phyloP scores from a whole-genome alignment of 805 yeast genomes.

The Ascoidea rubescens region DNA sequence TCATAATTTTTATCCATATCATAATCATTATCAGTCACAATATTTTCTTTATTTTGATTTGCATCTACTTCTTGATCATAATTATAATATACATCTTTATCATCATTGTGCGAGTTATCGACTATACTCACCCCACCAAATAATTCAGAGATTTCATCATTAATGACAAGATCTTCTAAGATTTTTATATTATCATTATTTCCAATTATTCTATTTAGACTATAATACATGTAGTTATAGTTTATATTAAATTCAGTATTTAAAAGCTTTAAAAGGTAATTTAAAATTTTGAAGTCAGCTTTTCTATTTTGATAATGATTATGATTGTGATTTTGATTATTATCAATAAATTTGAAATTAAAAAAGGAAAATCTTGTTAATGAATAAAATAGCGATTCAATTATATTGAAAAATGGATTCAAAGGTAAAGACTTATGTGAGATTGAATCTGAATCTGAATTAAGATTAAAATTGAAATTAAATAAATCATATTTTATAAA shows the following conservation, averaged over 20 bases:
- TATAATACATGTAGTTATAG: too few species aligned
- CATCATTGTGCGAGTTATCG: background rate
- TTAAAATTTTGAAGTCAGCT: background rate
- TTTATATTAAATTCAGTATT: background rate
- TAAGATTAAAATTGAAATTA: too few species aligned
- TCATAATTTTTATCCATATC: too few species aligned
- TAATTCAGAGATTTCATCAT: background rate
- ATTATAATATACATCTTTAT: background rate
- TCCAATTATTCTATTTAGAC: background rate
- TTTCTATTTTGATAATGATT: too few species aligned
- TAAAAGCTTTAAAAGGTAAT: too few species aligned
- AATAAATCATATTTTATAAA: background rate
- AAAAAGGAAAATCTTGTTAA: background rate
- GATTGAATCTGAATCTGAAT: background rate
- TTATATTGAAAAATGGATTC: background rate
- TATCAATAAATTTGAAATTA: too few species aligned
- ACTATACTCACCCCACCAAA: background rate
- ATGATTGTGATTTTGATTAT: background rate
- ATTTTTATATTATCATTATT: background rate
- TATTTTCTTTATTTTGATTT: background rate
- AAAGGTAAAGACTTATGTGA: background rate
- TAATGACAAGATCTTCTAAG: background rate
- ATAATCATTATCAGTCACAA: too few species aligned
- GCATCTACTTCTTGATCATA: background rate
- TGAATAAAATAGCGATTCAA: background rate